These are phyloP conservation scores for Bimuria novae-zelandiae DNA, from an alignment of 2,329 filamentous ascomycete species.

Conservation along the genomic window DNA sequence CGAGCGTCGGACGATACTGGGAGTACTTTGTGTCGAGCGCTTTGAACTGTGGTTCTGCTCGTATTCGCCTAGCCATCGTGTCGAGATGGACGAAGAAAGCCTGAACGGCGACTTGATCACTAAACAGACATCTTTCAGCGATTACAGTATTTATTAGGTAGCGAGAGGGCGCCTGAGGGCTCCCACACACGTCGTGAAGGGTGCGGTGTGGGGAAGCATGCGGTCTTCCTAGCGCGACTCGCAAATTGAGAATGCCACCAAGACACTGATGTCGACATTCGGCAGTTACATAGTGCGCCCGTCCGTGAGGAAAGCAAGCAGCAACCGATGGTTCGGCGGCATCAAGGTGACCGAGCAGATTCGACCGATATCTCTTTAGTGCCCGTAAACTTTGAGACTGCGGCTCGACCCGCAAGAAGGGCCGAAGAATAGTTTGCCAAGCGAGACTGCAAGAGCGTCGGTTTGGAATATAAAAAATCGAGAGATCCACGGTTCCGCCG, in stretches of 20 bases:
- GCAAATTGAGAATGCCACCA: background rate
- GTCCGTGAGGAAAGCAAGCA: background rate
- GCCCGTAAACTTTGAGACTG: background rate
- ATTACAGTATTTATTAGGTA: no score
- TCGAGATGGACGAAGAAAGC: no score
- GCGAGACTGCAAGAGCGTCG: background rate
- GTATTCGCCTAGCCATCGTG: no score
- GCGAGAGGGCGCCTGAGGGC: no score
- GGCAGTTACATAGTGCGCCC: background rate
- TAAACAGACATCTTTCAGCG: no score
- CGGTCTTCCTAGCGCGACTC: no score
- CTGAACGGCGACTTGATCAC: no score
- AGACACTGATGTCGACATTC: background rate
- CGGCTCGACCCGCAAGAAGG: constrained; percentile 3
- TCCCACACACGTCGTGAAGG: no score
- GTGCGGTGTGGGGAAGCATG: no score
- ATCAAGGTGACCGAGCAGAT: background rate
- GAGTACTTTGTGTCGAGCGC: no score
- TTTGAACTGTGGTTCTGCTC: no score
- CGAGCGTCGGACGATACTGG: no score
- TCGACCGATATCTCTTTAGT: background rate
- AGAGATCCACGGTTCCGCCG: background rate
- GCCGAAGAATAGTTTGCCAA: background rate
- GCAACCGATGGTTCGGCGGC: background rate
- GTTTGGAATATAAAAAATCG: background rate